Evolutionary conservation across 805 yeast species (phyloP).

Genomic region (Kodamaea nitidulidarum): DNA sequence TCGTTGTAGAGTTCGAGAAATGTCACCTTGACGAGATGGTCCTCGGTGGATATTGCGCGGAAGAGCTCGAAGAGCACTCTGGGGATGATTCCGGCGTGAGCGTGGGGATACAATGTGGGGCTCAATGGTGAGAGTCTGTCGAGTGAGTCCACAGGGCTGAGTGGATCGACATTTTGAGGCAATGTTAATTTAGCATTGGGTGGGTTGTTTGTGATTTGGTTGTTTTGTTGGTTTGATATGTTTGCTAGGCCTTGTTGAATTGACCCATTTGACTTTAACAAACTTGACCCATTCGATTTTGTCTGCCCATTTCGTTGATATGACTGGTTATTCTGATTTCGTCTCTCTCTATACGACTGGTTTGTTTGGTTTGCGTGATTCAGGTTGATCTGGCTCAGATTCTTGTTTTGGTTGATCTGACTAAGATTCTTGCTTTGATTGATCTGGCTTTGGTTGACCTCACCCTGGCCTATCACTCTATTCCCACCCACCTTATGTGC

Average conservation of each 20-base stretch:
- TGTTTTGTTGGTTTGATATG: background rate
- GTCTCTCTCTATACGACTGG: no score
- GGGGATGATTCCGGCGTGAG: constrained; percentile 56
- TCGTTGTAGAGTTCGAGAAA: constrained; percentile 87
- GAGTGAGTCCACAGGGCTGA: no score
- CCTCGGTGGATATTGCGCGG: constrained; percentile 43
- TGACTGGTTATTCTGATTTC: no score
- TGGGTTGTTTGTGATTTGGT: constrained; percentile 1
- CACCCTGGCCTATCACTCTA: no score
- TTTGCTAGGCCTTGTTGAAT: background rate
- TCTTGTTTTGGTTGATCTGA: background rate
- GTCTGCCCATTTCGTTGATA: background rate
- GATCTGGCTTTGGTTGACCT: no score
- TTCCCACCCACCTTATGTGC: no score
- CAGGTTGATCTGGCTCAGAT: no score
- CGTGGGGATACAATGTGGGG: constrained; percentile 6
- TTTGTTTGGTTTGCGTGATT: no score
- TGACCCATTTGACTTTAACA: no score
- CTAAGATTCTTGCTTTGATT: no score
- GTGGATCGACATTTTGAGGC: no score
- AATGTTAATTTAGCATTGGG: background rate
- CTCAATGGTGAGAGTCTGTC: background rate
- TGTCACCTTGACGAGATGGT: constrained; percentile 68
- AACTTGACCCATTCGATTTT: no score
- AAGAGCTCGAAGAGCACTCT: constrained; percentile 51